These are phyloP conservation scores for Cryptosporidium sp. DNA, from an alignment of 169 alveolate genomes.

Conservation along the genomic window DNA sequence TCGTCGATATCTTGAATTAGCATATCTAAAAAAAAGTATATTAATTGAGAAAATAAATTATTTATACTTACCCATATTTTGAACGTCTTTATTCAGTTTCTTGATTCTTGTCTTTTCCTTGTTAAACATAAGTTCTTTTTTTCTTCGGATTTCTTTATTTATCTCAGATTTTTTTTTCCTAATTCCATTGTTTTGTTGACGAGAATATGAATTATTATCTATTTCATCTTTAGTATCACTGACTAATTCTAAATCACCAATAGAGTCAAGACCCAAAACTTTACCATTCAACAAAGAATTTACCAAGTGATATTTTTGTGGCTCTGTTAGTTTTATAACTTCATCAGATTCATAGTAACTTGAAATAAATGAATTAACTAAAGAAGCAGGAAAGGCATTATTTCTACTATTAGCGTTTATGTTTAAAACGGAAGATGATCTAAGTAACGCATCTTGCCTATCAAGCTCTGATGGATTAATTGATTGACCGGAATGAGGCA, in stretches of 20 bases:
- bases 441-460: conserved; percentile 12
- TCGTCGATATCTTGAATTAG: conserved; percentile 27
- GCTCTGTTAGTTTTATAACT: conserved; percentile 7
- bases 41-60: background rate
- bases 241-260: background rate
- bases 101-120: conserved; percentile 8
- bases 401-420: background rate
- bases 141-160: conserved; percentile 22
- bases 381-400: background rate
- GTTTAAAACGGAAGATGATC: background rate
- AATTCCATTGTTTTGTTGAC: background rate
- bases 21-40: conserved; percentile 12
- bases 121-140: background rate
- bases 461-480: conserved; percentile 40
- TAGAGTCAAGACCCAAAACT: background rate
- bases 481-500: conserved; percentile 63
- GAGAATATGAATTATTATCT: background rate
- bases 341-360: conserved; percentile 12
- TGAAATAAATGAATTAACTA: conserved; percentile 26
- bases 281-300: conserved; percentile 26
- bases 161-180: conserved; percentile 38
- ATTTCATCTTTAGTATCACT: background rate
- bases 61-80: conserved; percentile 60
- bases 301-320: conserved; percentile 23
- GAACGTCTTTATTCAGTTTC: conserved; percentile 34